Percentiles rank a stretch among this genome's conserved stretches.
phyloP scores from a whole-genome alignment of 2,329 filamentous ascomycete species.

The Botrytis pseudocinerea region DNA sequence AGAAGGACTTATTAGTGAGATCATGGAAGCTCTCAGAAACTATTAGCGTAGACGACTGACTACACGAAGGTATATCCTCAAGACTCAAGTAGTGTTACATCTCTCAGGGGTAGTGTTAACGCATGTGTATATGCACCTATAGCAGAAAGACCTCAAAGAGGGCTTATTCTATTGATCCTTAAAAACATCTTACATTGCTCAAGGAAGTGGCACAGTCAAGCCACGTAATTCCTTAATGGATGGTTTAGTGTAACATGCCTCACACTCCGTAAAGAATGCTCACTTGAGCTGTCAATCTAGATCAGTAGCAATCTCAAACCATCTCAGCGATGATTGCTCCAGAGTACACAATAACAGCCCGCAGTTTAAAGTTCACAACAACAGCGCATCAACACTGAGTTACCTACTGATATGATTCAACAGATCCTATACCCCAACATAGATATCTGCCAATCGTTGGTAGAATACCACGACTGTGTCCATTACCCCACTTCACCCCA shows the following conservation, averaged over 20 bases:
- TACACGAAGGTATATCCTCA: background rate
- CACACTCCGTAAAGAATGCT: background rate
- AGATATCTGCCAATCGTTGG: background rate
- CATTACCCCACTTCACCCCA: background rate
- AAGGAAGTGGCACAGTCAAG: background rate
- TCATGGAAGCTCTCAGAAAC: constrained; percentile 8
- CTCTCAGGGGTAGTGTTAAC: no score
- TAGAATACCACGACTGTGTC: background rate
- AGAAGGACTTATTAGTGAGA: background rate
- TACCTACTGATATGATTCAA: background rate
- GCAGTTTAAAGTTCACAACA: constrained; percentile 7
- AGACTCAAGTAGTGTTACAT: background rate
- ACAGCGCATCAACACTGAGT: background rate
- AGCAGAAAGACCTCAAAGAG: background rate
- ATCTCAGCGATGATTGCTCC: background rate
- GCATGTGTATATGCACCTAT: background rate
- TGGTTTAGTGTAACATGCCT: background rate
- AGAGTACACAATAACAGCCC: background rate
- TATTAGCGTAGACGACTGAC: background rate
- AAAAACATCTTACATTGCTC: background rate
- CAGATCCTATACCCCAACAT: background rate
- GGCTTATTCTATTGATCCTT: background rate
- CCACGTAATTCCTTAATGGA: background rate
- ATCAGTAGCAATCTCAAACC: background rate
- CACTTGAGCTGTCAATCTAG: constrained; percentile 2